Percentiles rank a stretch among this genome's conserved stretches.
phyloP scores from a whole-genome alignment of 169 alveolate species.

The Cryptosporidium baileyi region DNA sequence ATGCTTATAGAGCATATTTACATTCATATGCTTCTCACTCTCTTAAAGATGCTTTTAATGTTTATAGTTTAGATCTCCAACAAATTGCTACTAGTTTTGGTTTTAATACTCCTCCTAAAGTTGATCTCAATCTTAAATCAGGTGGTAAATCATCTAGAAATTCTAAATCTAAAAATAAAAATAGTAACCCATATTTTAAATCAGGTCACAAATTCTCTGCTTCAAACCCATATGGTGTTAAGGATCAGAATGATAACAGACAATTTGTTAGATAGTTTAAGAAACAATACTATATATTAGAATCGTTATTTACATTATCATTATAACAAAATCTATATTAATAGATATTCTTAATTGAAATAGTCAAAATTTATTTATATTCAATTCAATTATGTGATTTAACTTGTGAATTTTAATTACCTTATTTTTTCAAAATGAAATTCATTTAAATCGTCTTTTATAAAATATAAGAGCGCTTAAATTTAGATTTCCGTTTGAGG shows the following conservation, averaged over 20 bases:
- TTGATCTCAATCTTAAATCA: constrained; percentile 89
- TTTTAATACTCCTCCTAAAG: constrained; percentile 94
- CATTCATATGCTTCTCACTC: constrained; percentile 95
- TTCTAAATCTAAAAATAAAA: not conserved
- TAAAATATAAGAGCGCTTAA: no score
- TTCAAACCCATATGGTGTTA: constrained; percentile 68
- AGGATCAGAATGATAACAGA: constrained; percentile 68
- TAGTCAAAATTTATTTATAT: no score
- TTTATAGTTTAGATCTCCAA: constrained; percentile 93
- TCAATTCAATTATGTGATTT: no score
- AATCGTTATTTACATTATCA: no score
- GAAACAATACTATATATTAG: no score
- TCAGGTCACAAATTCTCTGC: constrained; percentile 70
- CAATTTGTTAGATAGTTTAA: constrained; percentile 71
- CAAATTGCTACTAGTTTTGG: constrained; percentile 94
- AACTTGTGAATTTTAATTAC: no score
- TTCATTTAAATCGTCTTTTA: no score
- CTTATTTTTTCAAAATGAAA: no score
- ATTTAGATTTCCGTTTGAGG: no score
- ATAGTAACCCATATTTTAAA: constrained; percentile 20
- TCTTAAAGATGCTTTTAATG: constrained; percentile 95
- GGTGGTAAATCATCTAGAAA: constrained; percentile 74
- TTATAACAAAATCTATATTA: no score
- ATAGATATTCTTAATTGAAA: no score
- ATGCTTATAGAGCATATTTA: constrained; percentile 95